Evolutionary conservation across 352 stramenopile genomes (phyloP).

Genomic region (Blastocystis sp.): DNA sequence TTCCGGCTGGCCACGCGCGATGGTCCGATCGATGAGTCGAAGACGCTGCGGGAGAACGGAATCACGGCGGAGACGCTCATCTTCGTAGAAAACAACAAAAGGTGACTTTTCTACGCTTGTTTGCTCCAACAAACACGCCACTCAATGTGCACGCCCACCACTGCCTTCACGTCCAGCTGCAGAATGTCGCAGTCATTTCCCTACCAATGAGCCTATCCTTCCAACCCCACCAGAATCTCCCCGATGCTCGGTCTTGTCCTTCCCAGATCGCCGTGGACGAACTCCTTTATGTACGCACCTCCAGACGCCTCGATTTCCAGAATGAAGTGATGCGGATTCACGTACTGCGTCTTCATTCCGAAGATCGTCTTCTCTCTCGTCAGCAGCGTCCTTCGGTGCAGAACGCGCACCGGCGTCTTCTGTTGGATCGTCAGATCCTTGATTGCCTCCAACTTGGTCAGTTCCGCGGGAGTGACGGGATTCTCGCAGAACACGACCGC

Average conservation of each 20-base stretch:
- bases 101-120: not conserved
- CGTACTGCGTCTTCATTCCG: conserved; percentile 74
- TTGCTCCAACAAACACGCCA: conserved; percentile 37
- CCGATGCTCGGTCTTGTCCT: conserved; percentile 90
- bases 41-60: not conserved
- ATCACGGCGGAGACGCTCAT: not conserved
- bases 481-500: conserved; percentile 73
- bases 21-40: not conserved
- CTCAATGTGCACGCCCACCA: conserved; percentile 76
- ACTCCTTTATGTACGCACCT: conserved; percentile 98
- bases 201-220: not conserved
- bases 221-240: conserved; percentile 78
- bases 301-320: conserved; percentile 88
- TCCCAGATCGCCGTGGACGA: conserved; percentile 94
- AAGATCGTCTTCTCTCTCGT: conserved; percentile 83
- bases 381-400: conserved; percentile 91
- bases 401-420: conserved; percentile 90
- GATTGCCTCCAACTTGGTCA: conserved; percentile 79
- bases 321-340: conserved; percentile 94
- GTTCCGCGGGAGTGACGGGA: conserved; percentile 71
- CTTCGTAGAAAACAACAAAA: not conserved
- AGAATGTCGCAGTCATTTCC: conserved; percentile 82
- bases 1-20: not conserved
- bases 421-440: conserved; percentile 86
- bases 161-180: conserved; percentile 89